Evolutionary conservation across 306 rosid genomes (phyloP), one percentile per base, ranked within the genome.

Genomic region (Gastrolobium bilobum): DNA sequence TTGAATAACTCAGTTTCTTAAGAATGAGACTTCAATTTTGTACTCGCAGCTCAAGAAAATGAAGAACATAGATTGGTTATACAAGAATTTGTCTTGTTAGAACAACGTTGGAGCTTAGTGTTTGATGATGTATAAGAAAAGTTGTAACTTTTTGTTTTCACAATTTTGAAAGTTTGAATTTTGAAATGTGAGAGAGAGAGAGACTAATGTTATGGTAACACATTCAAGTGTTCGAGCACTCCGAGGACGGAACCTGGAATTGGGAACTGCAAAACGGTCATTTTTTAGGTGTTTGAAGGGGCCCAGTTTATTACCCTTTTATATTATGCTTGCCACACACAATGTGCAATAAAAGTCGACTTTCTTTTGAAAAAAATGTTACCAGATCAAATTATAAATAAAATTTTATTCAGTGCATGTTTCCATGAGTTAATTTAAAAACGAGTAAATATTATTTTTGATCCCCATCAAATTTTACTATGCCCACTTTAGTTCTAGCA

Each of bases 111-210:
- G 14, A 2, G 48, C 3, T 31, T 74, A 42, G 39, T 42, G 46
- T 20, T 30, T 65, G 68, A 57, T 59, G 51, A 53, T 56, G 68
- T 4, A 59, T 35, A 6, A 79, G 79, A 59, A 83, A 84, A 85
- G 52, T 81, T 38, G 60, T 3, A 59, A 46, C 79, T 85, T 83
- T 80, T 10, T 7, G 3, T 65, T 59, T 75, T 56, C 26, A 54
- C 2, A 43, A 34, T 9, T 90, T 89, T 86, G 88, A 89, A 89
- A 10, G 39, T 92, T 92, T 90, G 97, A 92, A 92, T 58, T 92
- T 92, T 92, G 96, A 92, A 92, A 79, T 71, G 50, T 29, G 38
- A n/a, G 42, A 13, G 68, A 59, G 47, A 71, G 77, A 56, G 7
- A 53, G 20, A 29, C 30, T 2, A 11, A 7, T 1, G 48, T 14